Evolutionary conservation across 495 filamentous ascomycete species (phyloP).

Genomic region (Neurospora sp.): DNA sequence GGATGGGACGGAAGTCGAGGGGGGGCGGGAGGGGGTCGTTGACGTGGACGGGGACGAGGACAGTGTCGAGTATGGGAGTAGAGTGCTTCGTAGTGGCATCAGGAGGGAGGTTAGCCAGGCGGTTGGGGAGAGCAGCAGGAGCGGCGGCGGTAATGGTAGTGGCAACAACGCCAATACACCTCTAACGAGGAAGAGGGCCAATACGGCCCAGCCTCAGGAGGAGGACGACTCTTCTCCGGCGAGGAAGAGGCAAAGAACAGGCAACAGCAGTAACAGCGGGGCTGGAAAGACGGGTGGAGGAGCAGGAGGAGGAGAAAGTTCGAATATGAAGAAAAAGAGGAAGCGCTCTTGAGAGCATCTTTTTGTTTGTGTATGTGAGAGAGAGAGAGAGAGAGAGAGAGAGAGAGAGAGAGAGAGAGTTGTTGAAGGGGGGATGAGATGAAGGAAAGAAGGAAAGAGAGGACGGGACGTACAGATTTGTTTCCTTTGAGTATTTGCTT

Average conservation of each 20-base stretch:
- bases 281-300: no score
- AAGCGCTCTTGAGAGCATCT: background rate
- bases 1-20: background rate
- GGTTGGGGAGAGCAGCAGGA: background rate
- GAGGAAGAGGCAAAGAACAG: background rate
- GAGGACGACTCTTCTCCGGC: background rate
- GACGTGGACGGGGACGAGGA: background rate
- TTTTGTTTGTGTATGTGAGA: no score
- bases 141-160: background rate
- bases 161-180: background rate
- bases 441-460: background rate
- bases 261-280: background rate
- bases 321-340: background rate
- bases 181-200: background rate
- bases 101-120: background rate
- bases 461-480: background rate
- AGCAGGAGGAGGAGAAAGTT: background rate
- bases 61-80: background rate
- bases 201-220: background rate
- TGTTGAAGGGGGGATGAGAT: no score
- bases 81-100: background rate
- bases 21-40: background rate
- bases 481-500: background rate
- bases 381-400: background rate
- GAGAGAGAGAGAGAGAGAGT: no score